Base-by-base conservation (phyloP, 2,329 filamentous ascomycete genomes). In the Rhynchosporium secalis region DNA sequence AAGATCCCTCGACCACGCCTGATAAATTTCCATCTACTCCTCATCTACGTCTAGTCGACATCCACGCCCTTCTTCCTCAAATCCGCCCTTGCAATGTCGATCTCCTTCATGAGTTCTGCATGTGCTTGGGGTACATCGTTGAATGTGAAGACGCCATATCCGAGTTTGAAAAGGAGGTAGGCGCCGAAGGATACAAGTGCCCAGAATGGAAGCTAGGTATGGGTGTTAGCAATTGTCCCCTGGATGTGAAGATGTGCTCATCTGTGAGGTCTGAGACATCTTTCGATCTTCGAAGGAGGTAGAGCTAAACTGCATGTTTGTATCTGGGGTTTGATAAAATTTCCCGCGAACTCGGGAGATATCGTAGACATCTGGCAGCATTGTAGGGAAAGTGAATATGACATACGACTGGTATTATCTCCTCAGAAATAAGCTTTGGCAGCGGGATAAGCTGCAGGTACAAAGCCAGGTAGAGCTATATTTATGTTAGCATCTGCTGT, bases 91-190 rank as follows among this genome's bases (percentile, higher is more conserved):
- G 91, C 91, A 76, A 87, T 70, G 66, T 91, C 83, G 73, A 96
- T 95, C 79, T 98, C 90, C 71, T 79, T 81, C 83, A 95, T 92
- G 71, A 99, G 80, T 78, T 97, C 93, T 75, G 88, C 86, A 78
- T 98, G 90, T 58, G 95, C 95, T 65, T 91, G 85, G 60, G 94
- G 93, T 55, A 96, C 92, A 77, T 98, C 93, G 81, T 96, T 95
- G 84, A 99, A 99, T 62, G 92, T 96, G 75, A 96, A 83, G 71
- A 99, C 91, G 68, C 95, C 95, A 80, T 87, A 90, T 72, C 95
- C 95, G 66, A 99, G 89, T 71, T 92, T 91, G 80, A 89, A 92
- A 68, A 99, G 88, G 26, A 99, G 88, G 78, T 92, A 93, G 66
- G 93, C 90, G 77, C 93, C 95, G 74, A 98, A 93, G 28, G 90